Conservation (phyloP, 2,329 filamentous ascomycete species). For the Fusarium bulbicola region DNA sequence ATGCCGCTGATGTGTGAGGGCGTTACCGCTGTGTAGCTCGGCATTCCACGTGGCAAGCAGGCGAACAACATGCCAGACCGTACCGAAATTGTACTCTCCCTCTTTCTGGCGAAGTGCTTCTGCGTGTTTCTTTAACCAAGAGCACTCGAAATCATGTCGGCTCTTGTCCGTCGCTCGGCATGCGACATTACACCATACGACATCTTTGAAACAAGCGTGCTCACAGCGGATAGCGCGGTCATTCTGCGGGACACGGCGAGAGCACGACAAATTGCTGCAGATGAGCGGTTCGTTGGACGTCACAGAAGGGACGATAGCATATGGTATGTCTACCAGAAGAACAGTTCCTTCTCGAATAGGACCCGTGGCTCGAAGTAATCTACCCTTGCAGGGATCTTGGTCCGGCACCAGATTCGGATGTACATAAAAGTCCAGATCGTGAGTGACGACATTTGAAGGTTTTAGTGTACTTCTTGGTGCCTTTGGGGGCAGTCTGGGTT, state of each 20-base stretch:
- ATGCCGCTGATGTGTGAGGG: background rate
- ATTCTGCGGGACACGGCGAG: slow-evolving; percentile 24
- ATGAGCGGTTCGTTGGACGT: slow-evolving; percentile 31
- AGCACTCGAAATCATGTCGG: slow-evolving; percentile 42
- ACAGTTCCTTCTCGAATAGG: slow-evolving; percentile 39
- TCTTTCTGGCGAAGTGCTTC: slow-evolving; percentile 28
- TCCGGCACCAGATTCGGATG: slow-evolving; percentile 38
- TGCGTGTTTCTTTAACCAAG: slow-evolving; percentile 37
- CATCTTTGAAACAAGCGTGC: slow-evolving; percentile 33
- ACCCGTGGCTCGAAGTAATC: slow-evolving; percentile 38
- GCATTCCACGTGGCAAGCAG: slow-evolving; percentile 39
- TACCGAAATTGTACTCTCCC: slow-evolving; percentile 41
- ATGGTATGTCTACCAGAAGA: slow-evolving; percentile 41
- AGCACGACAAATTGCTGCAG: slow-evolving; percentile 43
- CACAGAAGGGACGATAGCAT: slow-evolving; percentile 42
- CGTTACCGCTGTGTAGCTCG: slow-evolving; percentile 16
- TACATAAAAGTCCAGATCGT: slow-evolving; percentile 34
- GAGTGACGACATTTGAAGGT: slow-evolving; percentile 14
- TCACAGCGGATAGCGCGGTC: slow-evolving; percentile 25
- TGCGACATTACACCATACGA: slow-evolving; percentile 41
- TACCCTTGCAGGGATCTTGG: slow-evolving; percentile 39
- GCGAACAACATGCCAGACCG: slow-evolving; percentile 43
- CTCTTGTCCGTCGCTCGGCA: slow-evolving; percentile 32
- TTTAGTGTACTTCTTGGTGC: slow-evolving; percentile 13
- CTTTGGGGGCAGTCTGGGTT: slow-evolving; percentile 16